Evolutionary conservation across 2,329 filamentous ascomycete genomes (phyloP), one percentile per base, ranked within the genome.

Genomic region (Botrytis byssoidea): DNA sequence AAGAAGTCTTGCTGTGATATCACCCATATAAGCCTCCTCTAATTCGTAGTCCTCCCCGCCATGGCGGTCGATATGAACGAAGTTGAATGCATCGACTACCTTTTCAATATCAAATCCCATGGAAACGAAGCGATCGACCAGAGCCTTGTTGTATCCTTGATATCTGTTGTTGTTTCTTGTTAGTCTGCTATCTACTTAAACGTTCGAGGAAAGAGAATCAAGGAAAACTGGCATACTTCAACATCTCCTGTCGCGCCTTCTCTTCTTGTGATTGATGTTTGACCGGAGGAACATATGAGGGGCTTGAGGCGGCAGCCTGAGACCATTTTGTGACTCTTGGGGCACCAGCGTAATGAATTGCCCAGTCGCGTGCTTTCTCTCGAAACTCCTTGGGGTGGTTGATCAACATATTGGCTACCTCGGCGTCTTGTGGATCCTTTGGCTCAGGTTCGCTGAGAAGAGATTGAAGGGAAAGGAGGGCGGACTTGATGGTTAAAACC

Each of bases 401-500:
- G 74, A 97, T 86, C 80, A 98, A 87, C 93, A 98, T 97, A 79
- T 88, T 90, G 37, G 96, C 96, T 1, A 98, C 96, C 82, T 98
- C 94, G 57, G 95, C 95, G 80, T 99, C 96, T 84, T 99, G 96
- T 0, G 96, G 96, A 77, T 99, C 96, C 79, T 95, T 97, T 0
- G 96, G 95, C 82, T 99, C 97, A 5, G 96, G 96, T 29, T 91
- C 93, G 83, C 94, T 94, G 80, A 99, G 92, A 29, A 99, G 90
- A 77, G 95, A 95, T 82, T 97, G 95, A 46, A 99, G 87, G 42
- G 95, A 98, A 74, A 99, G 90, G 64, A 99, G 89, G 55, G 95
- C 94, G 32, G 94, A 97, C 84, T 98, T 98, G 83, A 99, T 95
- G 22, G 95, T 99, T 75, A 98, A 88, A 37, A 99, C 95, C 0